phyloP scores from a whole-genome alignment of 176 grass and related monocot genomes.

The Aechmea fasciata region DNA sequence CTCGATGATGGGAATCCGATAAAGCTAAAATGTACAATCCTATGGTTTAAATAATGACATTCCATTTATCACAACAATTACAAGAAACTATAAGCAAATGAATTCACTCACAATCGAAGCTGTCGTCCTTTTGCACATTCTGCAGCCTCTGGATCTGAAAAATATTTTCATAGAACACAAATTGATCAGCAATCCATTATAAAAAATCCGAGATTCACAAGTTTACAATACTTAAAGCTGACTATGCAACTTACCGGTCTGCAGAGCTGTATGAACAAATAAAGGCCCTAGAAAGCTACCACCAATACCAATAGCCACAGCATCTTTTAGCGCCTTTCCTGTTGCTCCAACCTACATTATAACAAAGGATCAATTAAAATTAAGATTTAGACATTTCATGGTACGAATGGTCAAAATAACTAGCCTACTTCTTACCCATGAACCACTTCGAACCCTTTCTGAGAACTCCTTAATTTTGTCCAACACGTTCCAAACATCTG shows the following conservation, averaged over 20 bases:
- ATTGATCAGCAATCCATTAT: background rate
- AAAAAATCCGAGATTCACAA: background rate
- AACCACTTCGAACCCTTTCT: conserved; percentile 68
- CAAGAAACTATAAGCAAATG: background rate
- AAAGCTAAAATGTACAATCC: background rate
- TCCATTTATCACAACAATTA: background rate
- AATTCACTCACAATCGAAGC: conserved; percentile 83
- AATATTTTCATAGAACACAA: background rate
- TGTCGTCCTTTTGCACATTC: conserved; percentile 70
- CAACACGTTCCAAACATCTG: conserved; percentile 78
- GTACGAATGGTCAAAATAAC: background rate
- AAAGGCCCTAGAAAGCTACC: conserved; percentile 94
- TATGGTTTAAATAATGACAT: background rate
- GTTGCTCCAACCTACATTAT: conserved; percentile 86
- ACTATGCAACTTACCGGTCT: conserved; percentile 43
- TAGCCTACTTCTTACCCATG: conserved; percentile 55
- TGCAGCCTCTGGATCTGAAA: conserved; percentile 83
- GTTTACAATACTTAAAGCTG: background rate
- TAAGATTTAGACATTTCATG: background rate
- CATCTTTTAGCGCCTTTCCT: conserved; percentile 74
- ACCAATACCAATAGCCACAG: conserved; percentile 85
- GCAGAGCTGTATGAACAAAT: conserved; percentile 81
- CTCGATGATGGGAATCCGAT: no score
- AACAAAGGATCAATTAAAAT: conserved; percentile 8
- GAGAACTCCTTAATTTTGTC: conserved; percentile 98